phyloP scores from a whole-genome alignment of 305 asterid species.

The Stenogyne calaminthoides region DNA sequence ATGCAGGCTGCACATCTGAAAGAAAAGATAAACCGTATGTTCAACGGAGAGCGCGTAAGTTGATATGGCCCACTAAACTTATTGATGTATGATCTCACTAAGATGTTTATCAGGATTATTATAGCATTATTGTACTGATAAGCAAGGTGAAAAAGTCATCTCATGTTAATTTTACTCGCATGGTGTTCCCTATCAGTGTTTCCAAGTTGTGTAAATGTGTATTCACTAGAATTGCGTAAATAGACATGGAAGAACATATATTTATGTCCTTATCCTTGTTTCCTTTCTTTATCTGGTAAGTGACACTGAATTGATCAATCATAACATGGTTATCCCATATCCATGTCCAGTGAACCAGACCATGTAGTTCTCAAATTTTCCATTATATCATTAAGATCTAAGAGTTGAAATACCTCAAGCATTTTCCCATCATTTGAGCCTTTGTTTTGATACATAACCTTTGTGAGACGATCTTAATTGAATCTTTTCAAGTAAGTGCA shows the following conservation, averaged over 20 bases:
- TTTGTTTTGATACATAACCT: slow-evolving; percentile 10
- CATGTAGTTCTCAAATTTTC: neutral
- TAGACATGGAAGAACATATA: neutral
- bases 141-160: neutral
- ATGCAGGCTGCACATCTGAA: slow-evolving; percentile 81
- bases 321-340: slow-evolving; percentile 23
- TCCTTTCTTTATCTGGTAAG: neutral
- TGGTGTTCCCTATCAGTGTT: slow-evolving; percentile 7
- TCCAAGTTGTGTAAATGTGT: neutral
- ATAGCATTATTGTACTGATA: neutral
- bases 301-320: slow-evolving; percentile 3
- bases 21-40: slow-evolving; percentile 83
- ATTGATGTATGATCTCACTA: slow-evolving; percentile 5
- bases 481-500: neutral
- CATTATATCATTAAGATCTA: slow-evolving; percentile 1
- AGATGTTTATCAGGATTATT: slow-evolving; percentile 18
- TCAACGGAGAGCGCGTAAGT: slow-evolving; percentile 90
- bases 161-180: slow-evolving; percentile 15
- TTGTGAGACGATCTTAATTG: neutral
- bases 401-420: slow-evolving; percentile 15
- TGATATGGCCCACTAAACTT: slow-evolving; percentile 17
- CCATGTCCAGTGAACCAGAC: slow-evolving; percentile 17
- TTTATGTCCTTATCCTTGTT: neutral
- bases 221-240: slow-evolving; percentile 2
- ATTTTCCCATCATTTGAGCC: neutral